These are phyloP conservation scores for Chlamydomonas sp. DNA, from an alignment of 139 green algal genomes.

Conservation along the genomic window DNA sequence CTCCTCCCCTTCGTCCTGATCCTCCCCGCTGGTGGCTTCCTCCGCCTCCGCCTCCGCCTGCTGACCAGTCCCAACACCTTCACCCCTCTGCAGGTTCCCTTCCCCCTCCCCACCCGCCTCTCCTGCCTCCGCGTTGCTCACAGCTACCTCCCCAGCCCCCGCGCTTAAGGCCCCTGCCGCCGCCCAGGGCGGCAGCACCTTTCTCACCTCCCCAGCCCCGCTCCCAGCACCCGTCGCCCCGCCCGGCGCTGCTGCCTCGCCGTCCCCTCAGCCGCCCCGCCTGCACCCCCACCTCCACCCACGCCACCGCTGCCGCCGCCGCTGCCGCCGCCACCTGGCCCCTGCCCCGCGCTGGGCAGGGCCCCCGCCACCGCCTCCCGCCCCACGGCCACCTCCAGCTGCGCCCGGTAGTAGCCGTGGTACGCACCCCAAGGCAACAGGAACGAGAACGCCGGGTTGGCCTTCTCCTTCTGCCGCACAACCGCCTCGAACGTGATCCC, in stretches of 20 bases:
- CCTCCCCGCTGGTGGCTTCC: neutral
- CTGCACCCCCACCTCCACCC: neutral
- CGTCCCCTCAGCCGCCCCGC: neutral
- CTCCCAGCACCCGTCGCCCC: neutral
- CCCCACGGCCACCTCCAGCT: constrained; percentile 39
- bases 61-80: neutral
- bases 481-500: constrained; percentile 53
- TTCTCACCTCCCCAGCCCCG: neutral
- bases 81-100: no score
- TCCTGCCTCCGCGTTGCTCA: no score
- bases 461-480: constrained; percentile 60
- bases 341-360: neutral
- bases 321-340: neutral
- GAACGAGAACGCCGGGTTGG: constrained; percentile 76
- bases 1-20: neutral
- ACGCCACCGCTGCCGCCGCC: neutral
- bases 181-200: no score
- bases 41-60: neutral
- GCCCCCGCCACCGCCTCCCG: constrained; percentile 3
- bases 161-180: no score
- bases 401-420: constrained; percentile 61
- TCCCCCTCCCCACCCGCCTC: no score
- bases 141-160: no score
- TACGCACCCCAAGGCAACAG: constrained; percentile 57
- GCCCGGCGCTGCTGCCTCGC: neutral